Evolutionary conservation across 2,329 filamentous ascomycete genomes (phyloP).

Genomic region (Apiospora sp.): DNA sequence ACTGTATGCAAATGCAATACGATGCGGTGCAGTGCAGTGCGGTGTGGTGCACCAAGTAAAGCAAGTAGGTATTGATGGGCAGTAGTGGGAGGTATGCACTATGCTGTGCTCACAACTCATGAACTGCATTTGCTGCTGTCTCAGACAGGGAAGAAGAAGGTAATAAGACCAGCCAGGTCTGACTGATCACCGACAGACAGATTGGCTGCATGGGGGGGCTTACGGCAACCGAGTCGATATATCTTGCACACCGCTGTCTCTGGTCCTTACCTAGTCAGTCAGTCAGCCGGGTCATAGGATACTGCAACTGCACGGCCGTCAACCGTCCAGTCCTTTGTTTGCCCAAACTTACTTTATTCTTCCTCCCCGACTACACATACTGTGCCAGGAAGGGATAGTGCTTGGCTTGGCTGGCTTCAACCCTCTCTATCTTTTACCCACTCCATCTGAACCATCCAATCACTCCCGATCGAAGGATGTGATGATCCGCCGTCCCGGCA

Average conservation of each 20-base stretch:
- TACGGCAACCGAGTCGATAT: slow-evolving; percentile 9
- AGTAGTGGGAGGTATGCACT: neutral
- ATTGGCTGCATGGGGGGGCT: slow-evolving; percentile 18
- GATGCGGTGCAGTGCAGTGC: neutral
- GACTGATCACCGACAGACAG: slow-evolving; percentile 10
- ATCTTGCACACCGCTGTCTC: slow-evolving; percentile 13
- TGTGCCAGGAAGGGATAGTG: slow-evolving; percentile 1
- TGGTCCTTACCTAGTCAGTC: neutral
- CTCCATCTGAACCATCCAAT: slow-evolving; percentile 13
- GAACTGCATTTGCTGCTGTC: slow-evolving; percentile 14
- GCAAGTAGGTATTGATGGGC: neutral
- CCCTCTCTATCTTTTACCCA: neutral
- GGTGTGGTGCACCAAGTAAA: neutral
- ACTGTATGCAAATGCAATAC: slow-evolving; percentile 14
- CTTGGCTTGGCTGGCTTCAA: slow-evolving; percentile 7
- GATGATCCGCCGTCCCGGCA: slow-evolving; percentile 19
- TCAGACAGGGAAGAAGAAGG: slow-evolving; percentile 2
- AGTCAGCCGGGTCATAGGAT: neutral
- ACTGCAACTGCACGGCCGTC: neutral
- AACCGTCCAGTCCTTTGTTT: neutral
- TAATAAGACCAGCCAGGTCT: neutral
- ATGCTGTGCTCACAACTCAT: slow-evolving; percentile 1
- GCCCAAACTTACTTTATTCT: neutral
- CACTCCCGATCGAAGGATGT: slow-evolving; percentile 12
- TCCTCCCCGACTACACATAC: neutral